Evolutionary conservation across 768 basidiomycete species (phyloP).

Genomic region (Cantharellus cinnabarinus): DNA sequence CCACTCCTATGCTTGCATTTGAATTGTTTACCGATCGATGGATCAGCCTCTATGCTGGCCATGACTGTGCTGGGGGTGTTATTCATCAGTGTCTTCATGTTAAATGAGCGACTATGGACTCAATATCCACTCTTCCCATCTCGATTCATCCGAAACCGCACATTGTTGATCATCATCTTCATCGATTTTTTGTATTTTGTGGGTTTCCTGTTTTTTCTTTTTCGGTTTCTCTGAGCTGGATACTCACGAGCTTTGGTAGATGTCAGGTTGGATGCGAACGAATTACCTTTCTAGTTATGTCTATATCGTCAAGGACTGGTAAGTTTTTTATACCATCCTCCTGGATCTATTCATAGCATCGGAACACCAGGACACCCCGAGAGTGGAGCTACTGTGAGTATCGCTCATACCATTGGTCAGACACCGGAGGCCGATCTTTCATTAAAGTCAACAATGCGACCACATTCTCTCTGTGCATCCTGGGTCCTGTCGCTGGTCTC

Average conservation of each 20-base stretch:
- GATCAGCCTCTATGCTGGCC: conserved; percentile 19
- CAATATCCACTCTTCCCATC: conserved; percentile 38
- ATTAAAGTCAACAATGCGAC: background rate
- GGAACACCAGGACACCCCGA: background rate
- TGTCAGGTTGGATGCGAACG: background rate
- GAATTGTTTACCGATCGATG: conserved; percentile 16
- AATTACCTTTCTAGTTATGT: background rate
- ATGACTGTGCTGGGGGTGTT: conserved; percentile 30
- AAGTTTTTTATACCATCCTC: background rate
- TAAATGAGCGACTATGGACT: conserved; percentile 33
- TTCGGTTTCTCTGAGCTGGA: background rate
- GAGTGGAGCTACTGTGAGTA: background rate
- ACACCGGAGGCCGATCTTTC: background rate
- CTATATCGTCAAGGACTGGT: background rate
- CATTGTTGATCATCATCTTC: conserved; percentile 11
- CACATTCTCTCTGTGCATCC: background rate
- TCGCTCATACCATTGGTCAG: background rate
- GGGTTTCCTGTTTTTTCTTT: background rate
- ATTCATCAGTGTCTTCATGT: conserved; percentile 23
- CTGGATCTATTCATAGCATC: background rate
- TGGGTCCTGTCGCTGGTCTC: background rate
- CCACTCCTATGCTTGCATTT: background rate
- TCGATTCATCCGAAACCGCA: conserved; percentile 37
- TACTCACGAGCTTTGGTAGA: background rate
- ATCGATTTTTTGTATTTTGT: background rate